Percentiles rank a stretch among this genome's conserved stretches.
These are phyloP conservation scores for Papiliotrema terrestris DNA, from an alignment of 1,284 basidiomycete species.

Conservation along the genomic window DNA sequence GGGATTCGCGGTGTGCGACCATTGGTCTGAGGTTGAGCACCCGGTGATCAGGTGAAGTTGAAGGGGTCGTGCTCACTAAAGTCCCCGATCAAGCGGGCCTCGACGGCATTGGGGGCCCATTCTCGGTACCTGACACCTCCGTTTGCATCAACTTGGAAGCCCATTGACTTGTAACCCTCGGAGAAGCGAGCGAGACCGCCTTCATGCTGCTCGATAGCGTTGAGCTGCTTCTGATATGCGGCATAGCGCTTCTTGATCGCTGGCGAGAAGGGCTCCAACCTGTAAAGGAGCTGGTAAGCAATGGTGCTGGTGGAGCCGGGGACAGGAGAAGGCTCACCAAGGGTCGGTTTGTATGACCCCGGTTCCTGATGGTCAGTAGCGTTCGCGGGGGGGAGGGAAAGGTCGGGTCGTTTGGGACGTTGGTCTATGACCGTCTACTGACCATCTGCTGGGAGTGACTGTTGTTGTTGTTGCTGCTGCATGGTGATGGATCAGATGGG, in stretches of 20 bases:
- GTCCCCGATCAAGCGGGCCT: slow-evolving; percentile 85
- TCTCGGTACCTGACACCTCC: slow-evolving; percentile 81
- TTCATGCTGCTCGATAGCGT: slow-evolving; percentile 68
- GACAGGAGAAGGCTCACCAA: slow-evolving; percentile 25
- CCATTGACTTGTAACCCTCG: slow-evolving; percentile 79
- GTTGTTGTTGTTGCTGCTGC: too few relatives aligned
- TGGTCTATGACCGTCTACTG: too few relatives aligned
- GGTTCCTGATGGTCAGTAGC: slow-evolving; percentile 24
- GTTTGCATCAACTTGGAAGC: slow-evolving; percentile 68
- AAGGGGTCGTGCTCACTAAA: slow-evolving; percentile 68
- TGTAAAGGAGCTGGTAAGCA: slow-evolving; percentile 10
- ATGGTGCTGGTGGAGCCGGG: neutral
- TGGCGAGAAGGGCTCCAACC: slow-evolving; percentile 70
- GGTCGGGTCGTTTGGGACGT: too few relatives aligned
- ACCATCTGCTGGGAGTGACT: too few relatives aligned
- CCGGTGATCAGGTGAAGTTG: neutral
- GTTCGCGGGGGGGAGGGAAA: too few relatives aligned
- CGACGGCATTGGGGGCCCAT: slow-evolving; percentile 88
- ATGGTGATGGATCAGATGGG: too few relatives aligned
- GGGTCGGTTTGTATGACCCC: slow-evolving; percentile 44
- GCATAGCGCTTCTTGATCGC: slow-evolving; percentile 70
- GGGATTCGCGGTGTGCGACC: slow-evolving; percentile 77
- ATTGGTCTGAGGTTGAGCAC: slow-evolving; percentile 60
- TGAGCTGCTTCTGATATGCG: slow-evolving; percentile 68
- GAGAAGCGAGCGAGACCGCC: slow-evolving; percentile 88